phyloP scores from a whole-genome alignment of 2,329 filamentous ascomycete species.

The Claviceps quebecensis region DNA sequence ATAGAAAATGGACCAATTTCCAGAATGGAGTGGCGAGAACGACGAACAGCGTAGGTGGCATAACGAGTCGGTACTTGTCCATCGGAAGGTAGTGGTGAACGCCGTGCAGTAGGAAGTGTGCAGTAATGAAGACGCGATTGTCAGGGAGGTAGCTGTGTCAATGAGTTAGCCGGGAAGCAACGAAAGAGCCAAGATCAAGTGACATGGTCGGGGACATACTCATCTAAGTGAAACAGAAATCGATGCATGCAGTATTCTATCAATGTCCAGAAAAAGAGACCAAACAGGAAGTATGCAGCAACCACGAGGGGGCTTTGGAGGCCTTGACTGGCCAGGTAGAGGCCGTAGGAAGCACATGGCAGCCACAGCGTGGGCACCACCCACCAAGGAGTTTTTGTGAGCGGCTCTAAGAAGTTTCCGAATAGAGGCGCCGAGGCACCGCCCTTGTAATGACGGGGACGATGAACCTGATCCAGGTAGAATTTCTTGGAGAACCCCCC shows the following conservation, averaged over 20 bases:
- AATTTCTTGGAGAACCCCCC: slow-evolving; percentile 90
- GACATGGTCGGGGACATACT: slow-evolving; percentile 42
- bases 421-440: slow-evolving; percentile 87
- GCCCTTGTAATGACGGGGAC: slow-evolving; percentile 89
- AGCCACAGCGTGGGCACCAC: slow-evolving; percentile 73
- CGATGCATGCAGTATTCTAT: slow-evolving; percentile 82
- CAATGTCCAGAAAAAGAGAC: slow-evolving; percentile 72
- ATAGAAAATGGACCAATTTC: slow-evolving; percentile 71
- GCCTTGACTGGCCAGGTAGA: slow-evolving; percentile 48
- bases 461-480: slow-evolving; percentile 90
- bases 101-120: slow-evolving; percentile 89
- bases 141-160: slow-evolving; percentile 65
- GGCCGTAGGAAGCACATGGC: slow-evolving; percentile 63
- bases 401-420: slow-evolving; percentile 96
- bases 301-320: slow-evolving; percentile 35
- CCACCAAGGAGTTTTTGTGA: slow-evolving; percentile 93
- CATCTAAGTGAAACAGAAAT: slow-evolving; percentile 86
- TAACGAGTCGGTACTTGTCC: slow-evolving; percentile 93
- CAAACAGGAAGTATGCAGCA: slow-evolving; percentile 51
- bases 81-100: slow-evolving; percentile 99
- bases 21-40: slow-evolving; percentile 80
- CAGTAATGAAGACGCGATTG: slow-evolving; percentile 71
- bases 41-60: slow-evolving; percentile 84
- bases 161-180: slow-evolving; percentile 16
- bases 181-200: neutral